Evolutionary conservation across 495 filamentous ascomycete species (phyloP).

Genomic region (Bacidia rubella): DNA sequence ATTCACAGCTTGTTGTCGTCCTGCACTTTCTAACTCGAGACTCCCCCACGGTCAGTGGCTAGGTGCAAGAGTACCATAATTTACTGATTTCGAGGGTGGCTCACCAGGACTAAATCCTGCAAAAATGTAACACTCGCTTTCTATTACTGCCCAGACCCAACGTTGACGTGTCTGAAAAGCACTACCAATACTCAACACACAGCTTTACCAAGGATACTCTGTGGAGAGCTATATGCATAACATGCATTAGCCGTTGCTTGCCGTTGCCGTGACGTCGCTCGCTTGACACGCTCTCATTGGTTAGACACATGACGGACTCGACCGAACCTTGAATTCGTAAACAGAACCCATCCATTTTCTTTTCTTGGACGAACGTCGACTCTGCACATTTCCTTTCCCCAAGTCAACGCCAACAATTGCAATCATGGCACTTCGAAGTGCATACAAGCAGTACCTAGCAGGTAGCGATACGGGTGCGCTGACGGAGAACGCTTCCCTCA

Average conservation of each 20-base stretch:
- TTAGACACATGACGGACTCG: not conserved
- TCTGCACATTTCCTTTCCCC: not conserved
- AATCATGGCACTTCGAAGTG: constrained; percentile 37
- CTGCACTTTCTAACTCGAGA: no score
- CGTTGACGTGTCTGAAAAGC: no score
- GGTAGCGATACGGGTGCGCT: constrained; percentile 52
- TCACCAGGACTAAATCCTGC: no score
- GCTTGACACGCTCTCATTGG: not conserved
- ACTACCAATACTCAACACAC: no score
- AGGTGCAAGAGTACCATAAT: no score
- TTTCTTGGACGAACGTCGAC: not conserved
- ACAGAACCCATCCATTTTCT: not conserved
- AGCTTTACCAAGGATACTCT: no score
- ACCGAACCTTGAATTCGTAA: not conserved
- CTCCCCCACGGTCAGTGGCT: no score
- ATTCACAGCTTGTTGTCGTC: no score
- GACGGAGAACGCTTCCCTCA: constrained; percentile 56
- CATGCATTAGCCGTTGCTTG: not conserved
- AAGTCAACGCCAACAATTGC: not conserved
- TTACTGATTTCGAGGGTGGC: no score
- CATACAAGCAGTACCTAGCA: constrained; percentile 69
- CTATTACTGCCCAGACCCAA: no score
- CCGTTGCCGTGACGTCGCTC: not conserved
- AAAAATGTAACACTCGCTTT: no score
- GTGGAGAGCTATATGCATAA: no score